A percentile compares a stretch with the other conserved stretches of the same genome.
Evolutionary conservation across 1,139 yeast species (phyloP).

Genomic region (Geotrichum restrictum): DNA sequence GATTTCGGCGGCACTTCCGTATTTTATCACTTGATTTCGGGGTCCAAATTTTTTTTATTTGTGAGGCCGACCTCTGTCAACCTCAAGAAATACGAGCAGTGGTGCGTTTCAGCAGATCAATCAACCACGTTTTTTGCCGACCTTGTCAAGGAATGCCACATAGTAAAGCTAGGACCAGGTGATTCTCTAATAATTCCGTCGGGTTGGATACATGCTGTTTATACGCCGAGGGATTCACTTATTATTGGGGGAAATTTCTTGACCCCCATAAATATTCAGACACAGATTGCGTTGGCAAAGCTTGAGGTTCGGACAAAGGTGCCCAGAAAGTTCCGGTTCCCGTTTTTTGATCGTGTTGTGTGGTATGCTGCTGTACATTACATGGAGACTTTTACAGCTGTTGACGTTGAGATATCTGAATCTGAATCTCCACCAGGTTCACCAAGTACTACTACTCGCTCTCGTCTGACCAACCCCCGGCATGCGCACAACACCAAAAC

Average conservation of each 20-base stretch:
- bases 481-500: too few relatives aligned
- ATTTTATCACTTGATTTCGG: slow-evolving; percentile 74
- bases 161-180: slow-evolving; percentile 61
- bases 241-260: slow-evolving; percentile 87
- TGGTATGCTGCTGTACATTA: slow-evolving; percentile 49
- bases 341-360: slow-evolving; percentile 65
- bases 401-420: neutral
- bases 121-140: slow-evolving; percentile 66
- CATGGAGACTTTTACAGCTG: neutral
- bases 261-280: slow-evolving; percentile 57
- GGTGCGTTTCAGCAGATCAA: slow-evolving; percentile 71
- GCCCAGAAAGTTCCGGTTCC: slow-evolving; percentile 72
- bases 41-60: slow-evolving; percentile 69
- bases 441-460: too few relatives aligned
- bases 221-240: slow-evolving; percentile 73
- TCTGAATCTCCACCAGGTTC: too few relatives aligned
- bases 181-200: slow-evolving; percentile 82
- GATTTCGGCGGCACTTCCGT: slow-evolving; percentile 94
- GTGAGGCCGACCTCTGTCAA: slow-evolving; percentile 71
- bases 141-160: slow-evolving; percentile 48
- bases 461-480: too few relatives aligned
- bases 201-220: slow-evolving; percentile 92
- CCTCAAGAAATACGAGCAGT: slow-evolving; percentile 55
- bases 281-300: slow-evolving; percentile 57
- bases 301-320: slow-evolving; percentile 69